Evolutionary conservation across 352 stramenopile species (phyloP).

Genomic region (Pythium coloratum): DNA sequence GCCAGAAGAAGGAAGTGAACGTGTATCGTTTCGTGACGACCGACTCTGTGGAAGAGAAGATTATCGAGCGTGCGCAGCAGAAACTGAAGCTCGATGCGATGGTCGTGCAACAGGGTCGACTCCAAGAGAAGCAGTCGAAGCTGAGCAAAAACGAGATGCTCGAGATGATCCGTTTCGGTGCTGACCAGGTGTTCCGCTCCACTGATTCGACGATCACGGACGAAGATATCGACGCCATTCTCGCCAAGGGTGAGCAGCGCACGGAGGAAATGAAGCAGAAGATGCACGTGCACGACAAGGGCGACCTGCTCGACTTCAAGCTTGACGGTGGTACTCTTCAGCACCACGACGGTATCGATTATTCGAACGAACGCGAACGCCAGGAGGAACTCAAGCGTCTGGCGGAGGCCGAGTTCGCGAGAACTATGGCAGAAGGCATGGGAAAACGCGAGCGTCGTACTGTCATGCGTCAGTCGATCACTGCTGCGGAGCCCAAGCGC

Average conservation of each 20-base stretch:
- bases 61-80: constrained; percentile 96
- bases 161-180: constrained; percentile 97
- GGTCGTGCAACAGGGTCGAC: constrained; percentile 83
- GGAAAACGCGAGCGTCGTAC: constrained; percentile 83
- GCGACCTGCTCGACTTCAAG: constrained; percentile 88
- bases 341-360: constrained; percentile 96
- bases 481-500: constrained; percentile 48
- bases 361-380: constrained; percentile 92
- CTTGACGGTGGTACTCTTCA: constrained; percentile 93
- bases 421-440: constrained; percentile 77
- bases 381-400: constrained; percentile 85
- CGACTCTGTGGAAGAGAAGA: constrained; percentile 98
- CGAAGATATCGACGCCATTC: constrained; percentile 98
- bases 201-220: constrained; percentile 97
- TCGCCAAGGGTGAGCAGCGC: constrained; percentile 88
- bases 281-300: constrained; percentile 83
- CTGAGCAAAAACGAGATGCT: constrained; percentile 96
- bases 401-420: constrained; percentile 78
- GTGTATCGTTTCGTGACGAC: constrained; percentile 95
- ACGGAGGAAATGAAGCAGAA: constrained; percentile 90
- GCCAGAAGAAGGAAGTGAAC: constrained; percentile 98
- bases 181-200: constrained; percentile 96
- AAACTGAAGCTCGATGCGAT: constrained; percentile 94
- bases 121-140: constrained; percentile 91
- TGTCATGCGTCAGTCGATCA: constrained; percentile 65